Conservation (phyloP, 2,329 filamentous ascomycete species). For the Zymoseptoria passerinii region DNA sequence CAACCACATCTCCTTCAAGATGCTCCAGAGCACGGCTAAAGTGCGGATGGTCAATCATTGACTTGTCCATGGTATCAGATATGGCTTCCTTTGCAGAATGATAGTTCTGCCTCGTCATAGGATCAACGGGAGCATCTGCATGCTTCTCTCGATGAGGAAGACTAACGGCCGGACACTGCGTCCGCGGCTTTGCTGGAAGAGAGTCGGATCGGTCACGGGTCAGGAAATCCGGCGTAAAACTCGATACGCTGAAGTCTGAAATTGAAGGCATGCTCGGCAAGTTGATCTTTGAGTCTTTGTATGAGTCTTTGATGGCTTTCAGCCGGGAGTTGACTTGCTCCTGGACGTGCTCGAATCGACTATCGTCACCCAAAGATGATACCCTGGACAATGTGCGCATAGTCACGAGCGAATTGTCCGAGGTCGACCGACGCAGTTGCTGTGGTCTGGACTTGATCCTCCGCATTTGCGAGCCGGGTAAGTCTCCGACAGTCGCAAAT, state of each 20-base stretch:
- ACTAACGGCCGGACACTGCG: background rate
- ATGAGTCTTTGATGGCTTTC: slow-evolving; percentile 83
- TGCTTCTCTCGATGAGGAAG: slow-evolving; percentile 4
- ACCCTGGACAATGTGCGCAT: slow-evolving; percentile 67
- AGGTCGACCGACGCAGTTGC: slow-evolving; percentile 53
- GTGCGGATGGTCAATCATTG: slow-evolving; percentile 40
- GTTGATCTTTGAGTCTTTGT: slow-evolving; percentile 74
- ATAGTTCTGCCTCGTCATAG: slow-evolving; percentile 21
- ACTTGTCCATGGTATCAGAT: slow-evolving; percentile 16
- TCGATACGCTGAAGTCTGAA: slow-evolving; percentile 32
- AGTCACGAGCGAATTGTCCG: slow-evolving; percentile 67
- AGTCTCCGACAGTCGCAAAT: slow-evolving; percentile 13
- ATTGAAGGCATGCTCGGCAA: slow-evolving; percentile 44
- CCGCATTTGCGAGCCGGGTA: slow-evolving; percentile 15
- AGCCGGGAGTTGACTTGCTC: slow-evolving; percentile 82
- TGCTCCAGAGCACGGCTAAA: slow-evolving; percentile 52
- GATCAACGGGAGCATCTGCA: slow-evolving; percentile 16
- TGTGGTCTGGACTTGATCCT: slow-evolving; percentile 15
- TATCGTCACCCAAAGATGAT: slow-evolving; percentile 78
- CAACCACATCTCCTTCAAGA: slow-evolving; percentile 74
- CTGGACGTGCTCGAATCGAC: slow-evolving; percentile 67
- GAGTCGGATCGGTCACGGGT: slow-evolving; percentile 22
- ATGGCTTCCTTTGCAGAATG: slow-evolving; percentile 17
- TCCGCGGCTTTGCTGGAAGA: slow-evolving; percentile 6
- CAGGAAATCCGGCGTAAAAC: slow-evolving; percentile 24